Conservation (phyloP, 805 yeast species). For the Kuraishia floccosa region DNA sequence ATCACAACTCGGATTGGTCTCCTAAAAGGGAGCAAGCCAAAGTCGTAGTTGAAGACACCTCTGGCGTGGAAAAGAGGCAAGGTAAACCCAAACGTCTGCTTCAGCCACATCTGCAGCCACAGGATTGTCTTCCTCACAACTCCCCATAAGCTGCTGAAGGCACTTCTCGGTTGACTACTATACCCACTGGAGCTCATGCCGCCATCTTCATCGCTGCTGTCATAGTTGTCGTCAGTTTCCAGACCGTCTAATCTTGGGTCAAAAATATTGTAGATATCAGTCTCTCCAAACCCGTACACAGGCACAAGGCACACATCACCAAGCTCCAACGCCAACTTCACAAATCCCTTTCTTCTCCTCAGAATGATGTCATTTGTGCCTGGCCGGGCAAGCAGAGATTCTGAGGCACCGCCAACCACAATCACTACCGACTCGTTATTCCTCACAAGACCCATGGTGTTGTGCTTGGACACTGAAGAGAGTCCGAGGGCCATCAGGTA, state of each 20-base stretch:
- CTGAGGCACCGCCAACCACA: constrained; percentile 95
- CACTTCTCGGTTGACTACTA: neutral
- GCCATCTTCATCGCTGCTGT: constrained; percentile 10
- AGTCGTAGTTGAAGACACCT: constrained; percentile 86
- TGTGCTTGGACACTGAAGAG: constrained; percentile 70
- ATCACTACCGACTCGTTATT: constrained; percentile 71
- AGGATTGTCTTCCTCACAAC: constrained; percentile 22
- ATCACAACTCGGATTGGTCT: constrained; percentile 67
- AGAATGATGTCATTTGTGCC: constrained; percentile 61
- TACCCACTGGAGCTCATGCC: constrained; percentile 7
- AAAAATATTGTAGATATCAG: constrained; percentile 35
- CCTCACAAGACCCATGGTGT: constrained; percentile 52
- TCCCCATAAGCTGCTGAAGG: neutral
- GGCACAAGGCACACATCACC: constrained; percentile 82
- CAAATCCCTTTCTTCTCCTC: constrained; percentile 75
- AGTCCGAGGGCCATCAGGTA: constrained; percentile 73
- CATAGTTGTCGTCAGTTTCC: too few relatives aligned
- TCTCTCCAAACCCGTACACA: constrained; percentile 86
- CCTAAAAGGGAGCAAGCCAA: constrained; percentile 82
- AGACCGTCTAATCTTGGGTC: constrained; percentile 12
- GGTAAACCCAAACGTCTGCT: constrained; percentile 67
- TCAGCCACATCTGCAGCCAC: constrained; percentile 61
- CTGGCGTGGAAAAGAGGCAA: constrained; percentile 87
- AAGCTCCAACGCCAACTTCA: constrained; percentile 70
- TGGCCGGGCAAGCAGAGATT: constrained; percentile 58